Evolutionary conservation across 306 rosid species (phyloP).

Genomic region (Spatholobus suberectus): DNA sequence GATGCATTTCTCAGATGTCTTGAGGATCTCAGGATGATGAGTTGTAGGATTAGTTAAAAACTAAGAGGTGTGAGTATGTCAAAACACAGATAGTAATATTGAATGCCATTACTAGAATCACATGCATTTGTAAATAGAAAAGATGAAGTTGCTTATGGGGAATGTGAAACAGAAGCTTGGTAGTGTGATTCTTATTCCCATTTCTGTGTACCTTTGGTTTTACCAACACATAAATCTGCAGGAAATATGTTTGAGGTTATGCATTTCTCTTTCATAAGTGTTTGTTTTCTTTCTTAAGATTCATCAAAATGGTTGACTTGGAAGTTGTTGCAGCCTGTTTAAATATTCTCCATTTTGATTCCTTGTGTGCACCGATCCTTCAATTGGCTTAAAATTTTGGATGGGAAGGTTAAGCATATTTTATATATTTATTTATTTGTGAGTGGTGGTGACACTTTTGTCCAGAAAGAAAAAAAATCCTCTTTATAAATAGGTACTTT

Average conservation of each 20-base stretch:
- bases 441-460: neutral
- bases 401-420: neutral
- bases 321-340: neutral
- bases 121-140: neutral
- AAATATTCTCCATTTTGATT: conserved; percentile 27
- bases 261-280: conserved; percentile 1
- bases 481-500: conserved; percentile 6
- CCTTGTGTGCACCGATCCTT: neutral
- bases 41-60: conserved; percentile 14
- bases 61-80: neutral
- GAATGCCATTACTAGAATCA: conserved; percentile 25
- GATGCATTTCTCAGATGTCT: conserved; percentile 22
- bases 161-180: conserved; percentile 17
- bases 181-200: conserved; percentile 9
- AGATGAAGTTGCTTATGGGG: conserved; percentile 4
- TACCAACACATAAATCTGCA: neutral
- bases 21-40: conserved; percentile 21
- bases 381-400: neutral
- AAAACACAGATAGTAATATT: neutral
- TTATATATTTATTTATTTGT: conserved; percentile 11
- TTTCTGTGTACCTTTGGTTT: conserved; percentile 29
- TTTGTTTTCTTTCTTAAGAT: neutral
- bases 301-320: neutral
- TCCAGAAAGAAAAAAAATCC: neutral
- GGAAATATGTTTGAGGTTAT: conserved; percentile 19